Conservation (phyloP, 1,139 yeast genomes). For the Saccharomycopsis phalli region DNA sequence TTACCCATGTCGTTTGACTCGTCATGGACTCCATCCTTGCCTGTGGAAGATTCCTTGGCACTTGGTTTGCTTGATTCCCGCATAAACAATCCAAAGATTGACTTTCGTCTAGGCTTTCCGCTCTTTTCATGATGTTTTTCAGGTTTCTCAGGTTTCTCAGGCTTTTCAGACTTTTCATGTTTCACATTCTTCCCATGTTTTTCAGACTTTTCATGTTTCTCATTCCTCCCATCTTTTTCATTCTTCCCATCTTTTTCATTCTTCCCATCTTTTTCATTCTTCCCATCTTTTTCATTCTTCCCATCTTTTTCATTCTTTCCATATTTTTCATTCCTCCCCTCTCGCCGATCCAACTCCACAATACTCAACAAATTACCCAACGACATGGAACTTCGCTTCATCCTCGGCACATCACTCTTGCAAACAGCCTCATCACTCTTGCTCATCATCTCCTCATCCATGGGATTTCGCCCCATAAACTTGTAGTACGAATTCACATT, state of each 20-base stretch:
- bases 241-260: not conserved
- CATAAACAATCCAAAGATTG: constrained; percentile 10
- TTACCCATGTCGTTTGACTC: too few relatives aligned
- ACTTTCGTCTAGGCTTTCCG: constrained; percentile 7
- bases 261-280: too few relatives aligned
- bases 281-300: not conserved
- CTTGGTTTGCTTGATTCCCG: too few relatives aligned
- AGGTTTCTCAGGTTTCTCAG: not conserved
- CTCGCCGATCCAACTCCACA: not conserved
- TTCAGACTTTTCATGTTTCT: not conserved
- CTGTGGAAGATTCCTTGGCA: too few relatives aligned
- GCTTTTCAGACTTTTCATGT: not conserved
- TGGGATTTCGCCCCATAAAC: constrained; percentile 17
- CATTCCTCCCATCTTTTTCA: not conserved
- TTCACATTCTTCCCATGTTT: not conserved
- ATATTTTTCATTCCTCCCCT: not conserved
- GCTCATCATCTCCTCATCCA: constrained; percentile 6
- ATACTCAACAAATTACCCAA: constrained; percentile 1
- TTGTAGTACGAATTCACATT: constrained; percentile 16
- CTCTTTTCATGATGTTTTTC: too few relatives aligned
- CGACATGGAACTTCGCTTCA: constrained; percentile 4
- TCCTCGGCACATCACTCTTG: not conserved
- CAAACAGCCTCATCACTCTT: not conserved
- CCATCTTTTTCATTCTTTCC: not conserved
- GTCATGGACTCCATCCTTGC: too few relatives aligned